Percentiles rank a stretch among this genome's conserved stretches.
phyloP scores from a whole-genome alignment of 2,329 filamentous ascomycete species.

The Neoascochyta sp. region DNA sequence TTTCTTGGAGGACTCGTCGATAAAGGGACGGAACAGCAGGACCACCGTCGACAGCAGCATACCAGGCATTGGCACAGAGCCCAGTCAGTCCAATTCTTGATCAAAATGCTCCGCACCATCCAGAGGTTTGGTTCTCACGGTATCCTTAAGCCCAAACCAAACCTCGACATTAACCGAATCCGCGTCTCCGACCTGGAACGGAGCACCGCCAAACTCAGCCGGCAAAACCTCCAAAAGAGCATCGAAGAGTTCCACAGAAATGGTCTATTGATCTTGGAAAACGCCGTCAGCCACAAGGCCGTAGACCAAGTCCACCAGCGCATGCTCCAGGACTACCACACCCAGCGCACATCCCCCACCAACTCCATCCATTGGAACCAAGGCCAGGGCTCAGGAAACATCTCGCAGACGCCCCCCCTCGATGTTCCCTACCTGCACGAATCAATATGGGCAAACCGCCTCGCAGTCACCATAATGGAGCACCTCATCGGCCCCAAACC shows the following conservation, averaged over 20 bases:
- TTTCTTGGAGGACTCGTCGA: too few relatives aligned
- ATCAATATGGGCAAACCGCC: constrained; percentile 16
- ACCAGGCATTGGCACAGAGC: too few relatives aligned
- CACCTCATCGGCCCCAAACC: constrained; percentile 17
- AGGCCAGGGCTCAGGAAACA: constrained; percentile 11
- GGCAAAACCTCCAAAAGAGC: constrained; percentile 1
- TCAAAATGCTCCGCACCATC: too few relatives aligned
- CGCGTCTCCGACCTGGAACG: constrained; percentile 2
- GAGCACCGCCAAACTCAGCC: constrained; percentile 2
- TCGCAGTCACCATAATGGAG: constrained; percentile 13
- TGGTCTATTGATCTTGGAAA: constrained; percentile 16
- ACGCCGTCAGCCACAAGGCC: constrained; percentile 10
- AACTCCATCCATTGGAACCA: constrained; percentile 15
- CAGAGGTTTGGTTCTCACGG: too few relatives aligned
- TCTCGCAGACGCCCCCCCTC: constrained; percentile 14
- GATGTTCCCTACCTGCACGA: constrained; percentile 11
- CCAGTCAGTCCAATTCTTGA: too few relatives aligned
- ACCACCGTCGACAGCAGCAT: too few relatives aligned
- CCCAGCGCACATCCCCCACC: constrained; percentile 1
- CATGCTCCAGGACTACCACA: constrained; percentile 9
- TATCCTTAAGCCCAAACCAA: constrained; percentile 1
- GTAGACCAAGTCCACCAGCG: constrained; percentile 11
- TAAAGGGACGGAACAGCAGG: too few relatives aligned
- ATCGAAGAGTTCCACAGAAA: constrained; percentile 13
- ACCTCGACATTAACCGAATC: constrained; percentile 2